A percentile compares a stretch with the other conserved stretches of the same genome.
phyloP scores from a whole-genome alignment of 1,284 basidiomycete genomes.

The Leccinum pseudoinsigne region DNA sequence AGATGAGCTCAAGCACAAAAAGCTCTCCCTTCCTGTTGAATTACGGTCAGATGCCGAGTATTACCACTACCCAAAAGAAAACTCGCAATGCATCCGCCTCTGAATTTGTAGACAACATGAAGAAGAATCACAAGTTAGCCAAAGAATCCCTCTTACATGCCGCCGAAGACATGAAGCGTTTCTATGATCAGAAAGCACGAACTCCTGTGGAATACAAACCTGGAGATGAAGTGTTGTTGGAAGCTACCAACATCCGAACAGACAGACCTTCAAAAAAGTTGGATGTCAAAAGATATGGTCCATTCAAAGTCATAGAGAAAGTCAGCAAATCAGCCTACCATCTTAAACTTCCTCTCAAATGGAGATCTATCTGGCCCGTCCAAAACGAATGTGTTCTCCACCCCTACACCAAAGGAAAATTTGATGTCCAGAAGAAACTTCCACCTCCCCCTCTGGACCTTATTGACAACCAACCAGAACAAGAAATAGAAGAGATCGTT shows the following conservation, averaged over 20 bases:
- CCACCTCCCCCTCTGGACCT: background rate
- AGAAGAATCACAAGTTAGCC: too few species aligned
- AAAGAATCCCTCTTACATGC: background rate
- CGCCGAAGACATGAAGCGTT: background rate
- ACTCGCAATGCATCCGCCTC: fast-evolving
- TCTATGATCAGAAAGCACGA: background rate
- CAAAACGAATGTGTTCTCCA: background rate
- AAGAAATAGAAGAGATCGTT: background rate
- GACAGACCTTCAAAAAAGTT: background rate
- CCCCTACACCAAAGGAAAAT: background rate
- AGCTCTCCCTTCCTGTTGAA: background rate
- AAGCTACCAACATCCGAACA: background rate
- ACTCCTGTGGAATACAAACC: background rate
- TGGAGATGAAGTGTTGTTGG: background rate
- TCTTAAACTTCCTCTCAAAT: background rate
- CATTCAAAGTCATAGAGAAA: background rate
- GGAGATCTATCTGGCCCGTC: background rate
- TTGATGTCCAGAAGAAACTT: background rate
- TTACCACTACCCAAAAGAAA: background rate
- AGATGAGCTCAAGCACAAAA: fast-evolving
- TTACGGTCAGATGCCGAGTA: background rate
- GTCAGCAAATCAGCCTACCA: fast-evolving
- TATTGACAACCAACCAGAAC: background rate
- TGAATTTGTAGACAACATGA: background rate
- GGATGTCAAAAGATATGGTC: background rate